A percentile compares a stretch with the other conserved stretches of the same genome.
Conservation (phyloP, 352 stramenopile species). For the Phytophthora hybrid region DNA sequence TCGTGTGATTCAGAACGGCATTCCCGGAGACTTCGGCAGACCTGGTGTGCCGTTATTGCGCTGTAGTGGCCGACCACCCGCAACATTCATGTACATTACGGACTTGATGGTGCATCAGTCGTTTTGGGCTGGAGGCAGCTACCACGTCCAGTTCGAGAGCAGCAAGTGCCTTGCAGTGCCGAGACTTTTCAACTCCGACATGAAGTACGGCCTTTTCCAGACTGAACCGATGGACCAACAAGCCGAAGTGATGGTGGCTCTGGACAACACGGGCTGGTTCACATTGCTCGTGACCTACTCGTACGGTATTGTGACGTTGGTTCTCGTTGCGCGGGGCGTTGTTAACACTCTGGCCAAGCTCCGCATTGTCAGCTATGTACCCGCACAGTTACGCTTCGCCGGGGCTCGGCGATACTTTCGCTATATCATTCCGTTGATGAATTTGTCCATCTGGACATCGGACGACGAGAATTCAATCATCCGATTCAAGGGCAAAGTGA, state of each 20-base stretch:
- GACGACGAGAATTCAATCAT: conserved; percentile 53
- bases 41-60: conserved; percentile 58
- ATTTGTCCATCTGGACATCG: conserved; percentile 39
- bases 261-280: conserved; percentile 58
- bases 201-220: conserved; percentile 59
- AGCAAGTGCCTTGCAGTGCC: conserved; percentile 61
- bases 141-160: conserved; percentile 63
- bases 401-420: conserved; percentile 37
- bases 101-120: conserved; percentile 68
- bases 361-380: conserved; percentile 53
- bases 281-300: conserved; percentile 40
- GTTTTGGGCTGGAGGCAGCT: conserved; percentile 61
- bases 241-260: conserved; percentile 51
- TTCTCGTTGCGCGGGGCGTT: conserved; percentile 60
- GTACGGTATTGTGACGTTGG: conserved; percentile 63
- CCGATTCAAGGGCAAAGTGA: conserved; percentile 55
- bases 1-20: conserved; percentile 45
- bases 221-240: conserved; percentile 48
- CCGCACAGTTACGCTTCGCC: conserved; percentile 44
- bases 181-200: conserved; percentile 47
- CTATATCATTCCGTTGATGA: conserved; percentile 64
- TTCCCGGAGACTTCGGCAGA: conserved; percentile 52
- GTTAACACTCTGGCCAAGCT: conserved; percentile 53
- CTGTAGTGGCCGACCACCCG: conserved; percentile 50
- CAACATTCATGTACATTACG: conserved; percentile 61